Conservation (phyloP, 1,139 yeast species). For the Pichia sp. region DNA sequence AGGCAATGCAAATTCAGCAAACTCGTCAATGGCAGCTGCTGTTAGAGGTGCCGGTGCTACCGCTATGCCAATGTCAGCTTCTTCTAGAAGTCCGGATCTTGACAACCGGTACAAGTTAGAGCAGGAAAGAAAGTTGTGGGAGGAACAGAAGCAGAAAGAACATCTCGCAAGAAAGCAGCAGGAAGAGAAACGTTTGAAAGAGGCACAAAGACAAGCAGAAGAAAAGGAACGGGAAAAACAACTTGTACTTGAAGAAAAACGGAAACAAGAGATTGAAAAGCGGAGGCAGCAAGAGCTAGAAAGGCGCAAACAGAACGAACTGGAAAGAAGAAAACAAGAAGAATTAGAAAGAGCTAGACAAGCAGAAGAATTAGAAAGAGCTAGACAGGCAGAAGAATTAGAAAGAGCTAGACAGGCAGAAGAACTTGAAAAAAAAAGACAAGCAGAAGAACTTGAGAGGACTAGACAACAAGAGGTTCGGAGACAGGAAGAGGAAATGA, state of each 20-base stretch:
- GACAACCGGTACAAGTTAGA: slow-evolving; percentile 9
- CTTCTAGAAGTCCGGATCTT: slow-evolving; percentile 4
- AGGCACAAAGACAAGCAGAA: not conserved
- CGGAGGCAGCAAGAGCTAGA: slow-evolving; percentile 15
- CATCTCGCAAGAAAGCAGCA: not conserved
- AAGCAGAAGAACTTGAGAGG: not conserved
- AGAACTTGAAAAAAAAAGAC: not conserved
- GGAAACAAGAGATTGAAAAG: slow-evolving; percentile 10
- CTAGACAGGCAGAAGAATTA: slow-evolving; percentile 1
- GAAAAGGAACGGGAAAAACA: not conserved
- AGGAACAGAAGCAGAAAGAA: slow-evolving; percentile 5
- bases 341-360: slow-evolving; percentile 5
- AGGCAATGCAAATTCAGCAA: slow-evolving; percentile 2
- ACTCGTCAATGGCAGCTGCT: slow-evolving; percentile 12
- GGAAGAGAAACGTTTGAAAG: not conserved
- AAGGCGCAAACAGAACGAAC: slow-evolving; percentile 11
- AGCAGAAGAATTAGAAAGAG: slow-evolving; percentile 1
- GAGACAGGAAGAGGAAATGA: not conserved
- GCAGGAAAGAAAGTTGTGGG: slow-evolving; percentile 6
- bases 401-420: not conserved
- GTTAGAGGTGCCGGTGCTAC: slow-evolving; percentile 9
- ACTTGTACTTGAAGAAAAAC: slow-evolving; percentile 5
- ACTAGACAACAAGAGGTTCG: not conserved
- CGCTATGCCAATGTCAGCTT: slow-evolving; percentile 1
- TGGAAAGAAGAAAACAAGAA: slow-evolving; percentile 10